Conservation (phyloP, 2,329 filamentous ascomycete genomes). For the Nakataea oryzae region DNA sequence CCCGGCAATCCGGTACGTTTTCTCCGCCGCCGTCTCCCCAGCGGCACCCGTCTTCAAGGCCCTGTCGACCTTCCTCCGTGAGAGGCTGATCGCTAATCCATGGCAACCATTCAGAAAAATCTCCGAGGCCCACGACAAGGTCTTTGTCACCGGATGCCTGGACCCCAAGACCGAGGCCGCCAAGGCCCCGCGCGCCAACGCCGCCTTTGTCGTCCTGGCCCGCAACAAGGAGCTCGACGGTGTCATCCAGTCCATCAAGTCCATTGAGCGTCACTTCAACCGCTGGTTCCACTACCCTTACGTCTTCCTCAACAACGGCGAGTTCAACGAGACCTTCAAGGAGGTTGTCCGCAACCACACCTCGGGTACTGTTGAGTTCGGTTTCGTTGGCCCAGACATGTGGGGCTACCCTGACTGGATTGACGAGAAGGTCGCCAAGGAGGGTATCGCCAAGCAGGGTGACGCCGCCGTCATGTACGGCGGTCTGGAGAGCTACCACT, state of each 20-base stretch:
- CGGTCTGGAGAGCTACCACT: conserved; percentile 95
- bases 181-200: conserved; percentile 74
- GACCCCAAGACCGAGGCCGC: conserved; percentile 53
- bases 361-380: conserved; percentile 81
- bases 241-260: conserved; percentile 93
- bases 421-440: conserved; percentile 84
- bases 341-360: conserved; percentile 82
- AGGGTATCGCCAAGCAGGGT: conserved; percentile 93
- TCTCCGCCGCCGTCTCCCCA: not conserved
- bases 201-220: conserved; percentile 89
- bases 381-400: conserved; percentile 80
- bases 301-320: conserved; percentile 94
- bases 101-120: conserved; percentile 59
- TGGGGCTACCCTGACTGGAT: conserved; percentile 98
- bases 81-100: not conserved
- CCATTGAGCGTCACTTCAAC: conserved; percentile 97
- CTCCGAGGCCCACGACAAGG: conserved; percentile 92
- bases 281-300: conserved; percentile 98
- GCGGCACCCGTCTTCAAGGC: not conserved
- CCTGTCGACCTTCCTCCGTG: not conserved
- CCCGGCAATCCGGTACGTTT: conserved; percentile 72
- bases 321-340: conserved; percentile 93
- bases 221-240: conserved; percentile 94
- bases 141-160: conserved; percentile 84
- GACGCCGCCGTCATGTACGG: conserved; percentile 99